These are phyloP conservation scores for Apiospora phragmitis DNA, from an alignment of 2,329 filamentous ascomycete species.

Conservation along the genomic window DNA sequence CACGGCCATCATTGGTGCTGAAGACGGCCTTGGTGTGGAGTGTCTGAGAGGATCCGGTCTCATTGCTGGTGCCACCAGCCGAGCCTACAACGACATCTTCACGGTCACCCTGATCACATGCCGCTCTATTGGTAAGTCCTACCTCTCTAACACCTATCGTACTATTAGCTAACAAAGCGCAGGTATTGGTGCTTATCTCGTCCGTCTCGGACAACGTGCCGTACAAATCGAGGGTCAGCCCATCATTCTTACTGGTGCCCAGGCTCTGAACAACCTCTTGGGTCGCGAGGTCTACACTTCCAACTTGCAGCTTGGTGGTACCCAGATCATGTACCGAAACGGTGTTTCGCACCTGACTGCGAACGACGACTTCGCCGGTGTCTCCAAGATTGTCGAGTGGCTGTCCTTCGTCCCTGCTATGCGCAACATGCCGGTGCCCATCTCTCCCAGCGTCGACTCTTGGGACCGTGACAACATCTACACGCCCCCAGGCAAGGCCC, in stretches of 20 bases:
- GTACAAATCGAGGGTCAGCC: constrained; percentile 99
- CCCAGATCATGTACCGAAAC: constrained; percentile 99
- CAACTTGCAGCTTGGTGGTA: constrained; percentile 97
- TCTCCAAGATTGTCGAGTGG: constrained; percentile 97
- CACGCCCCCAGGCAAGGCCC: constrained; percentile 76
- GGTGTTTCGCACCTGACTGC: constrained; percentile 99
- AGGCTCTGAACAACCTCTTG: constrained; percentile 96
- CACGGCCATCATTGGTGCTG: constrained; percentile 85
- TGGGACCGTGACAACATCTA: constrained; percentile 95
- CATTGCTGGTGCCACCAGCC: constrained; percentile 95
- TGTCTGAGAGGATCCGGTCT: constrained; percentile 96
- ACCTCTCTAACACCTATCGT: constrained; percentile 15
- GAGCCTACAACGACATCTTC: constrained; percentile 98
- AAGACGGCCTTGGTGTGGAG: constrained; percentile 96
- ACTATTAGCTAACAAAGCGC: constrained; percentile 33
- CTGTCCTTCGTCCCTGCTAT: constrained; percentile 96
- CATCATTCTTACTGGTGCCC: constrained; percentile 96
- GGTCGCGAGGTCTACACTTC: constrained; percentile 98
- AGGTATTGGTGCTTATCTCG: constrained; percentile 97
- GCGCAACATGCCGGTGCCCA: constrained; percentile 90
- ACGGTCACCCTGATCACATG: constrained; percentile 97
- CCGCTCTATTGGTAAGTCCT: constrained; percentile 80
- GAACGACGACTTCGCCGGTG: constrained; percentile 95
- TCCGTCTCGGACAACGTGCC: constrained; percentile 95
- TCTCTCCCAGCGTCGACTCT: constrained; percentile 78